Evolutionary conservation across 306 rosid species (phyloP).

Genomic region (Psophocarpus tetragonolobus): DNA sequence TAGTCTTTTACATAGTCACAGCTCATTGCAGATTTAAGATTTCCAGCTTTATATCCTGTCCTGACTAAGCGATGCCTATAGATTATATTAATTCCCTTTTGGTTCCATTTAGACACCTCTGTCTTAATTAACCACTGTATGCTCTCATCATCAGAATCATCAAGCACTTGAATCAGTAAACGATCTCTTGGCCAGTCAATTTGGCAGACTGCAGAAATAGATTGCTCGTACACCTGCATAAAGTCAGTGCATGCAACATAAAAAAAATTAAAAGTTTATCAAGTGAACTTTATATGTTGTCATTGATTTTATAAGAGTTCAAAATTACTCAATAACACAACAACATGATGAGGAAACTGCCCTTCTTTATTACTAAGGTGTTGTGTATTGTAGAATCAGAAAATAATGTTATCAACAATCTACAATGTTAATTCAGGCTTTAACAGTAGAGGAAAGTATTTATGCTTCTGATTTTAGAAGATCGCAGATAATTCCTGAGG

Average conservation of each 20-base stretch:
- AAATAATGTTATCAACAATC: neutral
- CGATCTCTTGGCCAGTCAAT: conserved; percentile 92
- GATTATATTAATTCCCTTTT: conserved; percentile 76
- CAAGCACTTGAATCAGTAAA: conserved; percentile 89
- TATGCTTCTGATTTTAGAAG: conserved; percentile 20
- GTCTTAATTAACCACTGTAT: conserved; percentile 74
- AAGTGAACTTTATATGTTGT: conserved; percentile 1
- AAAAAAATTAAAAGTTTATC: neutral
- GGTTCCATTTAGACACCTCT: conserved; percentile 83
- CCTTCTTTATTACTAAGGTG: neutral
- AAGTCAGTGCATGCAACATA: conserved; percentile 26
- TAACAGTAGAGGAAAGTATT: neutral
- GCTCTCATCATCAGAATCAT: conserved; percentile 86
- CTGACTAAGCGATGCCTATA: conserved; percentile 83
- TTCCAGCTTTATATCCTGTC: conserved; percentile 98
- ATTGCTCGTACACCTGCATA: conserved; percentile 90
- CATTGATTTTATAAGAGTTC: conserved; percentile 2
- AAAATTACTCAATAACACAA: neutral
- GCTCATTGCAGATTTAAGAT: conserved; percentile 94
- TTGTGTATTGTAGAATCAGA: neutral
- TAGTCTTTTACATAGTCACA: conserved; percentile 83
- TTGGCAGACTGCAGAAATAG: conserved; percentile 89
- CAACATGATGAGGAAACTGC: conserved; percentile 2
- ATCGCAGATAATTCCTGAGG: conserved; percentile 2
- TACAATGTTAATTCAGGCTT: neutral